Percentiles rank a stretch among this genome's conserved stretches.
phyloP scores from a whole-genome alignment of 1,284 basidiomycete species.

The Inonotus obliquus region DNA sequence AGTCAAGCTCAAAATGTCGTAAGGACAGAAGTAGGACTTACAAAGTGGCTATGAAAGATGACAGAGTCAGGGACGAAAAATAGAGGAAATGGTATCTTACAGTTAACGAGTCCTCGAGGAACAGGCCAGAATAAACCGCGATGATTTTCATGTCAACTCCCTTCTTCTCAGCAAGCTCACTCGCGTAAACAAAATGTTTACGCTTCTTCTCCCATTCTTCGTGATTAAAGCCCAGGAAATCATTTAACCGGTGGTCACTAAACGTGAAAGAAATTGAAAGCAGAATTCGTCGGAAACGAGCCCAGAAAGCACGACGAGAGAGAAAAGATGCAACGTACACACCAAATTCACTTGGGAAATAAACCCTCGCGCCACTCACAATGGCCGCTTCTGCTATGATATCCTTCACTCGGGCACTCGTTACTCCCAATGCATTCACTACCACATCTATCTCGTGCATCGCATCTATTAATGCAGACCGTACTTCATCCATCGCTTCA shows the following conservation, averaged over 20 bases:
- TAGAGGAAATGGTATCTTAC: conserved; percentile 17
- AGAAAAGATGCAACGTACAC: conserved; percentile 26
- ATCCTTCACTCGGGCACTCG: conserved; percentile 18
- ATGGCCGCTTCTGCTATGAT: conserved; percentile 24
- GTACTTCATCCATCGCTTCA: conserved; percentile 14
- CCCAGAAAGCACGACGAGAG: background rate
- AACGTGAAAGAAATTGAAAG: background rate
- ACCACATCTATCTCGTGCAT: conserved; percentile 27
- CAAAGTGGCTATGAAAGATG: background rate
- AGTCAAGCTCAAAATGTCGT: background rate
- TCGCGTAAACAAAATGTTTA: conserved; percentile 21
- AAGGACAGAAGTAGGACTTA: background rate
- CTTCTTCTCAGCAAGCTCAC: conserved; percentile 22
- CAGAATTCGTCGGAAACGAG: background rate
- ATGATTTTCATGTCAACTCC: conserved; percentile 24
- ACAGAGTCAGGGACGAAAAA: background rate
- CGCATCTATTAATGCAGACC: conserved; percentile 15
- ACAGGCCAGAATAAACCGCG: conserved; percentile 25
- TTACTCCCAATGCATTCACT: conserved; percentile 23
- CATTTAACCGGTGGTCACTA: conserved; percentile 28
- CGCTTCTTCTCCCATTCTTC: conserved; percentile 25
- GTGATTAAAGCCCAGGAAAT: conserved; percentile 27
- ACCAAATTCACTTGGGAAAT: conserved; percentile 31
- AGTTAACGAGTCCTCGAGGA: conserved; percentile 23
- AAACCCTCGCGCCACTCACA: conserved; percentile 25